Base-by-base conservation (phyloP, 2,329 filamentous ascomycete genomes). In the Fusarium falciforme region DNA sequence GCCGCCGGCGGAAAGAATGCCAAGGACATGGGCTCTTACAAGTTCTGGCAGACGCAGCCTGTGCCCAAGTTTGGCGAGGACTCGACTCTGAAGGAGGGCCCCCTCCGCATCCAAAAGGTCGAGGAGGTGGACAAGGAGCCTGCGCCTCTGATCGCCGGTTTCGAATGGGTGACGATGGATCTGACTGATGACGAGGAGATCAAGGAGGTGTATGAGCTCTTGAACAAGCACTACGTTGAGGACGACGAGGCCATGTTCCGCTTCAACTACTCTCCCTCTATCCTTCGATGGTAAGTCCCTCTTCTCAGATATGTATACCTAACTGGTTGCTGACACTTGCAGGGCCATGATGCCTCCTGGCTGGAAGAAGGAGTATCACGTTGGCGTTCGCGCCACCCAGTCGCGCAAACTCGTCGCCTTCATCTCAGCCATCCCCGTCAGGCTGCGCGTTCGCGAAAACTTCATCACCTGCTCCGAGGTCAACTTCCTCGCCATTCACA, bases 1-100 rank as follows among this genome's bases (percentile, higher is more conserved):
- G 93, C 95, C 17, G 87, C 94, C 9, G 91, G 90, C 71, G 93
- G 93, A 65, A 97, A 96, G 88, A 97, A 97, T 79, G 92, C 91
- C 77, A 98, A 98, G 86, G 95, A 98, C 80, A 98, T 98, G 94
- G 95, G 93, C 8, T 94, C 92, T 67, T 98, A 98, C 88, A 98
- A 97, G 84, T 99, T 99, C 86, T 99, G 96, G 96, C 92, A 94
- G 83, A 99, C 96, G 55, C 96, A 99, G 83, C 96, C 96, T 1
- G 96, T 99, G 68, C 93, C 94, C 60, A 92, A 92, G 79, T 98
- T 98, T 80, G 92, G 89, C 78, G 86, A 92, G 81, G 83, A 87
- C 68, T 77, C 79, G 16, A 84, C 87, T 57, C 85, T 91, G 58
- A 87, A 91, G 72, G 95, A 98, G 78, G 96, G 96, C 0, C 94